Evolutionary conservation across 345 rosid genomes (phyloP).

Genomic region (Clarkia xantiana): DNA sequence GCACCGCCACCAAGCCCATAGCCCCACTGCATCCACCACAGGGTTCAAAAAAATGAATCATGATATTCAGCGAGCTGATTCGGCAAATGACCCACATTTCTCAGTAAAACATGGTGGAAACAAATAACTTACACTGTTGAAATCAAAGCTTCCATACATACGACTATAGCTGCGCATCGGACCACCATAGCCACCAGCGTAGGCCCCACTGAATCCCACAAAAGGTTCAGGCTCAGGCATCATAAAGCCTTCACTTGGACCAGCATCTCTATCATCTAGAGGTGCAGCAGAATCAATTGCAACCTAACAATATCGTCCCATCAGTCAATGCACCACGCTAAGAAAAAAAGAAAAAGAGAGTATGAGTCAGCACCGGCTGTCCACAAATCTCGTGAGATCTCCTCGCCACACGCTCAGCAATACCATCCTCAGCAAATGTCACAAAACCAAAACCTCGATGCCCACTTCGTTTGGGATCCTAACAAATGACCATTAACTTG

Average conservation of each 20-base stretch:
- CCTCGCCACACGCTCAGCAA: constrained; percentile 83
- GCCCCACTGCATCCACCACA: constrained; percentile 9
- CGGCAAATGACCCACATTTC: not conserved
- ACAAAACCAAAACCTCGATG: constrained; percentile 98
- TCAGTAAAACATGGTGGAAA: not conserved
- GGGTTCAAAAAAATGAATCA: not conserved
- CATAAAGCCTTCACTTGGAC: constrained; percentile 47
- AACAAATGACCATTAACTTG: constrained; percentile 6
- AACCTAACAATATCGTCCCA: constrained; percentile 29
- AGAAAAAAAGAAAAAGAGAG: not conserved
- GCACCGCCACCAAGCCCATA: constrained; percentile 20
- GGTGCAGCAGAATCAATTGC: constrained; percentile 98
- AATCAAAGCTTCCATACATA: constrained; percentile 66
- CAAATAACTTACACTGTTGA: constrained; percentile 53
- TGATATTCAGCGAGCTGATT: not conserved
- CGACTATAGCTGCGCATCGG: constrained; percentile 65
- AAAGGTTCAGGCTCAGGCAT: constrained; percentile 37
- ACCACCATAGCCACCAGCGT: constrained; percentile 83
- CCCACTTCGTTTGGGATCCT: constrained; percentile 92
- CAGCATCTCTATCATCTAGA: constrained; percentile 45
- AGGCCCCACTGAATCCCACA: constrained; percentile 73
- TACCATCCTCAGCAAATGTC: constrained; percentile 87
- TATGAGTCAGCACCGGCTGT: constrained; percentile 49
- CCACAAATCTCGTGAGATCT: constrained; percentile 95
- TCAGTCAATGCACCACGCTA: too few species aligned